phyloP scores from a whole-genome alignment of 352 stramenopile genomes.

The Phytophthora pseudosyringae region DNA sequence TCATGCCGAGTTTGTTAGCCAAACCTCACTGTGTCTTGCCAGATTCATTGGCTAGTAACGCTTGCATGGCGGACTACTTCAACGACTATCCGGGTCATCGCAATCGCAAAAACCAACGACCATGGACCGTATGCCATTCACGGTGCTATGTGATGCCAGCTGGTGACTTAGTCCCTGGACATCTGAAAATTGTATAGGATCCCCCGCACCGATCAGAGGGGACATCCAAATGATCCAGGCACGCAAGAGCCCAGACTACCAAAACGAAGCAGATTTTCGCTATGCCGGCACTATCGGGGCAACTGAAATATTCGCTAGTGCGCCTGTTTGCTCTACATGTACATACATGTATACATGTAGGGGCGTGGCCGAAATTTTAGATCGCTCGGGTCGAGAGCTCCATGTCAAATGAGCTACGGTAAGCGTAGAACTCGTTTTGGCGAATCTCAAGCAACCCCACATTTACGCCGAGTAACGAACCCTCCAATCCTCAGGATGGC shows the following conservation, averaged over 20 bases:
- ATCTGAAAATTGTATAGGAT: slow-evolving; percentile 16
- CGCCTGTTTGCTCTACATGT: slow-evolving; percentile 18
- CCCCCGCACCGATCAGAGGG: neutral
- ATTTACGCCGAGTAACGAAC: neutral
- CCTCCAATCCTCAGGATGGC: slow-evolving; percentile 28
- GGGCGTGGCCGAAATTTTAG: neutral
- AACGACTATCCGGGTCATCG: slow-evolving; percentile 23
- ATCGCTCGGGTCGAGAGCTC: neutral
- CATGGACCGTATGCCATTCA: slow-evolving; percentile 8
- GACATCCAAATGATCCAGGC: slow-evolving; percentile 5
- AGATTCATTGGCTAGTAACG: slow-evolving; percentile 30
- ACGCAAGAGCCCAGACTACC: slow-evolving; percentile 26
- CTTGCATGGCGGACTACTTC: slow-evolving; percentile 26
- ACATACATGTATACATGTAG: neutral
- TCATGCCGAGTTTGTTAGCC: slow-evolving; percentile 3
- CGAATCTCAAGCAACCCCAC: neutral
- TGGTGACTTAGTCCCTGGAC: slow-evolving; percentile 12
- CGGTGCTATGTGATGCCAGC: slow-evolving; percentile 7
- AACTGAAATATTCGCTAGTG: slow-evolving; percentile 26
- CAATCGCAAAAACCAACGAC: slow-evolving; percentile 10
- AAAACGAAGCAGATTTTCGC: slow-evolving; percentile 26
- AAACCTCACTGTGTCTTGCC: slow-evolving; percentile 29
- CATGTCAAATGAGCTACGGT: neutral
- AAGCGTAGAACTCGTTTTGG: slow-evolving; percentile 1
- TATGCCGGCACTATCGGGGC: slow-evolving; percentile 7